Evolutionary conservation across 2,329 filamentous ascomycete species (phyloP).

Genomic region (Fusarium sp.): DNA sequence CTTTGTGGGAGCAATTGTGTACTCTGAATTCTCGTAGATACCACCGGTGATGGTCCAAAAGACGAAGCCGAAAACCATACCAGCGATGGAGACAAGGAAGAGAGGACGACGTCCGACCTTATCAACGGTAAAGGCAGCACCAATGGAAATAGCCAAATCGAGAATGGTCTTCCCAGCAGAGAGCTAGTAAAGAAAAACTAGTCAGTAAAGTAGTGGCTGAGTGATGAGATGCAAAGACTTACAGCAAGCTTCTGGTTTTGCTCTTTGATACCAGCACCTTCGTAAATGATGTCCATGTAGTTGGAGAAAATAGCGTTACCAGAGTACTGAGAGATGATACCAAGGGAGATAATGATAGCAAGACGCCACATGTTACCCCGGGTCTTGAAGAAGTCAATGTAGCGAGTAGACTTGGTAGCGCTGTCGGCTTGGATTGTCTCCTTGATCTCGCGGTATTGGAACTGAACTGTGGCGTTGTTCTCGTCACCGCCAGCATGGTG

Average conservation of each 20-base stretch:
- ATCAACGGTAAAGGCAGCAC: constrained; percentile 63
- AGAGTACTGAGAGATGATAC: constrained; percentile 75
- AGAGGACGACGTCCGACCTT: constrained; percentile 64
- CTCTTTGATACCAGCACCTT: constrained; percentile 68
- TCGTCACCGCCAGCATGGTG: constrained; percentile 72
- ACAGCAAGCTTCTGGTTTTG: constrained; percentile 68
- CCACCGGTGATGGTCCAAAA: constrained; percentile 66
- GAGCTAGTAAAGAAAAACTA: constrained; percentile 40
- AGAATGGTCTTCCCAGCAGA: constrained; percentile 70
- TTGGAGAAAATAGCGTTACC: constrained; percentile 76
- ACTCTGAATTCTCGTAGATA: constrained; percentile 60
- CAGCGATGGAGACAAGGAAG: constrained; percentile 62
- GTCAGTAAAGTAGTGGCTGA: constrained; percentile 1
- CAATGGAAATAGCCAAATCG: constrained; percentile 67
- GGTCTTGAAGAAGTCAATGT: constrained; percentile 71
- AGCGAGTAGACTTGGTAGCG: constrained; percentile 61
- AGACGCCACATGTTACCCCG: constrained; percentile 74
- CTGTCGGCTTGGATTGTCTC: constrained; percentile 71
- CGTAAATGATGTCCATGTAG: constrained; percentile 73
- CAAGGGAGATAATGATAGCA: constrained; percentile 70
- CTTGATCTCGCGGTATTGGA: constrained; percentile 75
- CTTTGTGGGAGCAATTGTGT: constrained; percentile 27
- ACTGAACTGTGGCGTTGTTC: constrained; percentile 71
- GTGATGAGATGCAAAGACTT: constrained; percentile 33
- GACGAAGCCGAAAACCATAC: constrained; percentile 62